These are phyloP conservation scores for Trichoderma orchidacearum DNA, from an alignment of 495 filamentous ascomycete genomes.

Conservation along the genomic window DNA sequence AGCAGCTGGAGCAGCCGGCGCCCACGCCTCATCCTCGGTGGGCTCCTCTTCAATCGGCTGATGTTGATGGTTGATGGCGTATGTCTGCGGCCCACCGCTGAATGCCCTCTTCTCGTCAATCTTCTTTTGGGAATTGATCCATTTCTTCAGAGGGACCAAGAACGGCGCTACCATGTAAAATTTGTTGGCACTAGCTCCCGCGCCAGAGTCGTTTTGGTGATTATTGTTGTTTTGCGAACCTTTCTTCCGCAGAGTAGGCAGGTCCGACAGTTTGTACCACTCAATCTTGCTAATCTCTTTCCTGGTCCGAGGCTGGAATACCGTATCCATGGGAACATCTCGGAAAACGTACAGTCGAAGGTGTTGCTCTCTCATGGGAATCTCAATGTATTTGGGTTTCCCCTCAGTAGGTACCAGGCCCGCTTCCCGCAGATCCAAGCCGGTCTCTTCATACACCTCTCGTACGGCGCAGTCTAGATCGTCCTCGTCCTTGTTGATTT, in stretches of 20 bases:
- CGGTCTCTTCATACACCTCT: constrained; percentile 93
- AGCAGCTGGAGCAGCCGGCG: constrained; percentile 11
- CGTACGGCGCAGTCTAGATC: constrained; percentile 85
- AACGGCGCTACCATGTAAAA: constrained; percentile 99
- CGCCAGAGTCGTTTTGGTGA: constrained; percentile 24
- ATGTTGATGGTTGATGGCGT: constrained; percentile 6
- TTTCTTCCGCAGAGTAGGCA: constrained; percentile 66
- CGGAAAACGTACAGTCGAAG: constrained; percentile 84
- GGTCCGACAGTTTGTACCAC: constrained; percentile 81
- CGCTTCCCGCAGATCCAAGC: constrained; percentile 62
- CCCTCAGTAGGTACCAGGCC: constrained; percentile 56
- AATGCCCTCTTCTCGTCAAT: constrained; percentile 32
- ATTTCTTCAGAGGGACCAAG: constrained; percentile 70
- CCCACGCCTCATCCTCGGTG: constrained; percentile 26
- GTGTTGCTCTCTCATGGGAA: constrained; percentile 84
- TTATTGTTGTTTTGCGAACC: constrained; percentile 41
- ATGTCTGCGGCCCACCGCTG: not conserved
- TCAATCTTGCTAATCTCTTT: constrained; percentile 95
- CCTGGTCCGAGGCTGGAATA: constrained; percentile 77
- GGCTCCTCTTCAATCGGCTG: constrained; percentile 20
- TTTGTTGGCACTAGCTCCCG: constrained; percentile 59
- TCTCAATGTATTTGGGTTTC: constrained; percentile 65
- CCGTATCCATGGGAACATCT: constrained; percentile 67
- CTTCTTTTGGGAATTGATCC: constrained; percentile 75
- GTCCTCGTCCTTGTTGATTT: constrained; percentile 92